These are phyloP conservation scores for Pseudognaphalium luteoalbum DNA, from an alignment of 129 eudicot species.

Conservation along the genomic window DNA sequence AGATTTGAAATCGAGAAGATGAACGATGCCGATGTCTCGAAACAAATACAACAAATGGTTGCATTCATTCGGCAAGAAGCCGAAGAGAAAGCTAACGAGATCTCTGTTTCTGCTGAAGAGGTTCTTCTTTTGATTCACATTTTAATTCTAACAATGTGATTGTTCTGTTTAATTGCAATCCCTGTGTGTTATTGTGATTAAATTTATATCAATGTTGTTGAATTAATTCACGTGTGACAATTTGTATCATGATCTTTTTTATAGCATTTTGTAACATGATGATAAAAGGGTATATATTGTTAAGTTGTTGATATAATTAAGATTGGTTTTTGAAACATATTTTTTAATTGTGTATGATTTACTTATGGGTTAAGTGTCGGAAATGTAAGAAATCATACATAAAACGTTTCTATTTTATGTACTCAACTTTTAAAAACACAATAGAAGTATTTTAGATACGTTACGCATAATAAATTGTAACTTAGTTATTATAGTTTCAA, in stretches of 20 bases:
- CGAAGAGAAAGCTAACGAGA: conserved; percentile 73
- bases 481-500: not conserved
- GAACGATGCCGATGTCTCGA: conserved; percentile 67
- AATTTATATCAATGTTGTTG: not conserved
- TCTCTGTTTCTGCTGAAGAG: conserved; percentile 72
- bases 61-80: conserved; percentile 72
- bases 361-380: too few species aligned
- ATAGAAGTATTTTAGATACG: too few species aligned
- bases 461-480: too few species aligned
- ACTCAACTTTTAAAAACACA: too few species aligned
- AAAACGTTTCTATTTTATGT: too few species aligned
- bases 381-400: too few species aligned
- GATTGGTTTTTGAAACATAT: too few species aligned
- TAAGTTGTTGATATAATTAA: too few species aligned
- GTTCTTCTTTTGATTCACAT: conserved; percentile 19
- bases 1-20: conserved; percentile 31
- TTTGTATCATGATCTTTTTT: not conserved
- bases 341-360: too few species aligned
- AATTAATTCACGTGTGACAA: too few species aligned
- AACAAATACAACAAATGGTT: conserved; percentile 74
- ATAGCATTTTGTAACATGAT: not conserved
- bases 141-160: not conserved
- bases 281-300: too few species aligned
- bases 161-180: not conserved
- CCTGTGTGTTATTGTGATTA: not conserved